These are phyloP conservation scores for Lactarius sanguifluus DNA, from an alignment of 768 basidiomycete species.

Conservation along the genomic window DNA sequence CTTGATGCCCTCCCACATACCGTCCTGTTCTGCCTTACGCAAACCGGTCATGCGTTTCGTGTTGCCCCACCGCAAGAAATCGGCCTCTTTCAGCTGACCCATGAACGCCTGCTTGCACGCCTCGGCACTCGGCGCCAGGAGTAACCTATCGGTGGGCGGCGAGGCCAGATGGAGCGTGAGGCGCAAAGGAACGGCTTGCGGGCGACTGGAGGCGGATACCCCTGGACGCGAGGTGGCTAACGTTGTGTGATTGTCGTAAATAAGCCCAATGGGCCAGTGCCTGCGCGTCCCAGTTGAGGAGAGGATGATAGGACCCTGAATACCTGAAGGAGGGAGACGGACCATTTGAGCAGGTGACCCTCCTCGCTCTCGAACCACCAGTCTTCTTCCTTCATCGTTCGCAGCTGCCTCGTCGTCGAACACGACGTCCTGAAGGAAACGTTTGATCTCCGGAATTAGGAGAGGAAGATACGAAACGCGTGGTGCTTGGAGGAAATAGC, in stretches of 20 bases:
- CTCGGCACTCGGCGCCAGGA: slow-evolving; percentile 77
- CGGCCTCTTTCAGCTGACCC: slow-evolving; percentile 95
- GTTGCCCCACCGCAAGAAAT: slow-evolving; percentile 96
- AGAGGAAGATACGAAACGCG: slow-evolving; percentile 93
- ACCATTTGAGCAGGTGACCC: slow-evolving; percentile 87
- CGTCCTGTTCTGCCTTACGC: slow-evolving; percentile 90
- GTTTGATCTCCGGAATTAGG: slow-evolving; percentile 82
- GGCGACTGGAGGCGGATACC: slow-evolving; percentile 42
- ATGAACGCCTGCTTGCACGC: slow-evolving; percentile 92
- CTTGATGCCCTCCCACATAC: slow-evolving; percentile 94
- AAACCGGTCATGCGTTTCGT: slow-evolving; percentile 91
- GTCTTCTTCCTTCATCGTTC: slow-evolving; percentile 77
- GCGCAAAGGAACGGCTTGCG: slow-evolving; percentile 60
- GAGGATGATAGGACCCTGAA: neutral
- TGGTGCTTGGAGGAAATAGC: slow-evolving; percentile 88
- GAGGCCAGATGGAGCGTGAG: slow-evolving; percentile 84
- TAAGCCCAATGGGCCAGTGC: slow-evolving; percentile 97
- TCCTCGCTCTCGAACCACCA: slow-evolving; percentile 98
- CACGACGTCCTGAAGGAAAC: slow-evolving; percentile 88
- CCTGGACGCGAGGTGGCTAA: slow-evolving; percentile 52
- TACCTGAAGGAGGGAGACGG: neutral
- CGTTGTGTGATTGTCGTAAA: slow-evolving; percentile 83
- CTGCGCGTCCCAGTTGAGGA: slow-evolving; percentile 42
- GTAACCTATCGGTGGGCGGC: slow-evolving; percentile 82
- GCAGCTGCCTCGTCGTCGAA: slow-evolving; percentile 83